A percentile compares a stretch with the other conserved stretches of the same genome.
Conservation (phyloP, 768 basidiomycete genomes). For the Tubosaeta brunneosetosa region DNA sequence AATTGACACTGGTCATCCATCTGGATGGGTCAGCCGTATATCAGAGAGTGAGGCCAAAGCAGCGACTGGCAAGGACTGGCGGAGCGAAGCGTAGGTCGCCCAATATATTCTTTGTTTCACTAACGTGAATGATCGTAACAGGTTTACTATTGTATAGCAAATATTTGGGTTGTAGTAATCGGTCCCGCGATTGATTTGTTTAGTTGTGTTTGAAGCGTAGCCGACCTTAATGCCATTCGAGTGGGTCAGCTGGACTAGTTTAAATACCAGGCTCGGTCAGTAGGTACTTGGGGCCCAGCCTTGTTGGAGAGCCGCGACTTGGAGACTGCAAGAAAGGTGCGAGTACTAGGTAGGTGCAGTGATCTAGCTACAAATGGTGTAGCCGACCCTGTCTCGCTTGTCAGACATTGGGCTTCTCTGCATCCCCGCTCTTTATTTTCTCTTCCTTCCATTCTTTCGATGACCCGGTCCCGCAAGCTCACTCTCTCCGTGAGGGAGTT, state of each 20-base stretch:
- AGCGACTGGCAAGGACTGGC: conserved; percentile 45
- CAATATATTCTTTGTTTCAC: neutral
- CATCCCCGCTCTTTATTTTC: conserved; percentile 3
- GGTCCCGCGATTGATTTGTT: neutral
- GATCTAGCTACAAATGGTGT: neutral
- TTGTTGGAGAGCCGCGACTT: too few relatives aligned
- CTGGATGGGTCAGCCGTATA: conserved; percentile 68
- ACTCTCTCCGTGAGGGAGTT: conserved; percentile 31
- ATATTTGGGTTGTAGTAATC: neutral
- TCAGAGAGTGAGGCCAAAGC: conserved; percentile 40
- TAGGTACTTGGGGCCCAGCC: too few relatives aligned
- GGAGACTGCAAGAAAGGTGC: too few relatives aligned
- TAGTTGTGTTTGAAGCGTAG: neutral
- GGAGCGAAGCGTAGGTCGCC: conserved; percentile 43
- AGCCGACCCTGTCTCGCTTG: conserved; percentile 20
- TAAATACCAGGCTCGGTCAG: neutral
- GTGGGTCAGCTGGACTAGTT: too few relatives aligned
- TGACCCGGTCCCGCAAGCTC: conserved; percentile 25
- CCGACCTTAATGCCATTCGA: too few relatives aligned
- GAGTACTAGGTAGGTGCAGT: too few relatives aligned
- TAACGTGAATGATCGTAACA: conserved; percentile 1
- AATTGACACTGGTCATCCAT: conserved; percentile 58
- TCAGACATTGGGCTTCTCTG: neutral
- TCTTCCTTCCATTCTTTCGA: conserved; percentile 7
- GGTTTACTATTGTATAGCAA: conserved; percentile 13